Conservation (phyloP, 495 filamentous ascomycete genomes). For the Aspergillus carlsbadensis region DNA sequence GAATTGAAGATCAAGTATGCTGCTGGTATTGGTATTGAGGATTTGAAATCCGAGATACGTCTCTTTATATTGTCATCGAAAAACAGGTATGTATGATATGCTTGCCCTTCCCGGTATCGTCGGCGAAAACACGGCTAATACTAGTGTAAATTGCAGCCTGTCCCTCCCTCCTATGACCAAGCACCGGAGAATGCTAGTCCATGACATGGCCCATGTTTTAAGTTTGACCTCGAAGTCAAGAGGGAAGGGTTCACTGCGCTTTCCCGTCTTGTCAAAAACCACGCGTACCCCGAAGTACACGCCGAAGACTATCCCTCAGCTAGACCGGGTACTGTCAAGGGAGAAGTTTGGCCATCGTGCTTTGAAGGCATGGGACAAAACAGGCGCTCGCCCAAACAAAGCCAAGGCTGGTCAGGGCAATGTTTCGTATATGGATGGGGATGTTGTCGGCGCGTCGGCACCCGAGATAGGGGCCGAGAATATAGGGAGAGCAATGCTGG, state of each 20-base stretch:
- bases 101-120: conserved; percentile 9
- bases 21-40: conserved; percentile 64
- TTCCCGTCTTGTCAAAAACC: conserved; percentile 76
- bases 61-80: conserved; percentile 64
- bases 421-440: conserved; percentile 75
- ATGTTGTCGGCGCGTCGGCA: conserved; percentile 80
- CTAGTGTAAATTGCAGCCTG: conserved; percentile 49
- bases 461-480: conserved; percentile 84
- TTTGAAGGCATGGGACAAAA: conserved; percentile 28
- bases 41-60: conserved; percentile 71
- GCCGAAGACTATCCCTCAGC: conserved; percentile 39
- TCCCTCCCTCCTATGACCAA: conserved; percentile 84
- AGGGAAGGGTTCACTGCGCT: conserved; percentile 71
- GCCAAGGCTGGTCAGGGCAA: conserved; percentile 43
- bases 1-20: conserved; percentile 72
- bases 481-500: conserved; percentile 81
- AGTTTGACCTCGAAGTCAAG: conserved; percentile 79
- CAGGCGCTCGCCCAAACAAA: conserved; percentile 23
- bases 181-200: conserved; percentile 68
- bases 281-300: conserved; percentile 55
- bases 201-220: conserved; percentile 68
- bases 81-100: conserved; percentile 54
- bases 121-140: background rate
- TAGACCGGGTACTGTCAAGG: conserved; percentile 35
- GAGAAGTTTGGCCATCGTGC: conserved; percentile 36